Base-by-base conservation (phyloP, 2,329 filamentous ascomycete species). In the Nemania serpens region DNA sequence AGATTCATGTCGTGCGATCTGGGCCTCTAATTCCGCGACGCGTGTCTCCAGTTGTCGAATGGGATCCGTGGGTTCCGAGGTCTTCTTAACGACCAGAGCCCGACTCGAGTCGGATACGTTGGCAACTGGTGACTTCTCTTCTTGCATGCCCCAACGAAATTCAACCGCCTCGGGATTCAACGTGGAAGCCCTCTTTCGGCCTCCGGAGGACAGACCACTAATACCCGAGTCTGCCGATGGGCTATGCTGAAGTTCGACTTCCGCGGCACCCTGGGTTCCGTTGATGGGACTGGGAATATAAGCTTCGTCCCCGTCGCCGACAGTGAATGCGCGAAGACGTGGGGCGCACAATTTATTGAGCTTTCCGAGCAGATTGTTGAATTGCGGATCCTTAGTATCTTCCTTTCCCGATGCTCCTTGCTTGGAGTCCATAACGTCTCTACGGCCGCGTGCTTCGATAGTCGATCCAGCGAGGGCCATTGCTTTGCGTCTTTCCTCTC, bases 81-180 rank as follows among this genome's bases (percentile, higher is more conserved):
- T 7, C 49, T 58, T 25, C 3, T 47, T 13, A 41, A 59, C 20
- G n/a, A 45, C 20, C n/a, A 34, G 29, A 20, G 15, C 42, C 11
- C 20, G 11, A 13, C 6, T 12, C 33, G 18, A 29, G 25, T 18
- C 15, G 22, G 22, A 22, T 53, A 13, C 47, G n/a, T 47, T 48
- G n/a, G 42, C 47, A 45, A 41, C 42, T 29, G 34, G 36, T n/a
- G 22, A n/a, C 37, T 52, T 42, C 29, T 60, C 48, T 34, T 58
- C 34, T 22, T 41, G 52, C 3, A 34, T 3, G n/a, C 53, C 11
- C 45, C 33, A 59, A 20, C 41, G 58, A 50, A 73, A 73, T 39
- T 73, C 70, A 6, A 59, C 22, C 11, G 71, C 71, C 43, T 62
- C 39, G 1, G 71, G 71, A 55, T 73, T 73, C 58, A 73, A 39